Evolutionary conservation across 495 filamentous ascomycete species (phyloP).

Genomic region (Clavariopsis aquatica): DNA sequence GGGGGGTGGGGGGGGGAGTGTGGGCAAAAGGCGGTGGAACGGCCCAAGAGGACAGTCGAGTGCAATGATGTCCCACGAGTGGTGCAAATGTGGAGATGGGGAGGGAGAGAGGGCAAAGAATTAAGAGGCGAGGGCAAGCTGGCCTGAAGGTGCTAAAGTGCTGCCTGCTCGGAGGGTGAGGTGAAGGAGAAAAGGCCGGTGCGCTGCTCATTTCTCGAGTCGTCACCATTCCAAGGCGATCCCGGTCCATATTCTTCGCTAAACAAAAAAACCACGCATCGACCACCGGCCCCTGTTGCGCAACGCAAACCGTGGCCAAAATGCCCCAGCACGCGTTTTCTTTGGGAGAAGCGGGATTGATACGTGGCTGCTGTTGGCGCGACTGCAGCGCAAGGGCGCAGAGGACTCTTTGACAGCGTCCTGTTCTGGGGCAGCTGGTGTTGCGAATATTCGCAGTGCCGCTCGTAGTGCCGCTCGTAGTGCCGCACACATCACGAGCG

Average conservation of each 20-base stretch:
- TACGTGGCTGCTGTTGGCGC: not conserved
- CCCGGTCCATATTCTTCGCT: constrained; percentile 28
- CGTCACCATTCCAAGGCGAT: constrained; percentile 7
- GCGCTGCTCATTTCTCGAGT: not conserved
- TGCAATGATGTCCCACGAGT: not conserved
- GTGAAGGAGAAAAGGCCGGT: constrained; percentile 16
- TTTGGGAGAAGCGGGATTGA: not conserved
- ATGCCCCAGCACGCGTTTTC: not conserved
- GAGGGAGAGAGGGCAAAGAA: not conserved
- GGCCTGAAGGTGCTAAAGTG: constrained; percentile 29
- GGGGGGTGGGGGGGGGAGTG: constrained; percentile 1
- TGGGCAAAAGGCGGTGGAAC: not conserved
- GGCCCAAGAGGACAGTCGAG: not conserved
- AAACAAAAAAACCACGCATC: not conserved
- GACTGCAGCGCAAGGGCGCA: not conserved
- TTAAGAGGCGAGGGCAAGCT: constrained; percentile 21
- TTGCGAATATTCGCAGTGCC: too few relatives aligned
- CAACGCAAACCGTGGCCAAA: not conserved
- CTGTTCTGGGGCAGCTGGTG: too few relatives aligned
- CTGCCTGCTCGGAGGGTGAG: constrained; percentile 14
- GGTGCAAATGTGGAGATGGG: not conserved
- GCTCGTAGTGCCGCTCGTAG: not conserved
- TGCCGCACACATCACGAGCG: not conserved
- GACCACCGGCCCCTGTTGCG: not conserved
- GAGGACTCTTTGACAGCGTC: not conserved